Evolutionary conservation across 495 filamentous ascomycete genomes (phyloP).

Genomic region (Podospora didyma): DNA sequence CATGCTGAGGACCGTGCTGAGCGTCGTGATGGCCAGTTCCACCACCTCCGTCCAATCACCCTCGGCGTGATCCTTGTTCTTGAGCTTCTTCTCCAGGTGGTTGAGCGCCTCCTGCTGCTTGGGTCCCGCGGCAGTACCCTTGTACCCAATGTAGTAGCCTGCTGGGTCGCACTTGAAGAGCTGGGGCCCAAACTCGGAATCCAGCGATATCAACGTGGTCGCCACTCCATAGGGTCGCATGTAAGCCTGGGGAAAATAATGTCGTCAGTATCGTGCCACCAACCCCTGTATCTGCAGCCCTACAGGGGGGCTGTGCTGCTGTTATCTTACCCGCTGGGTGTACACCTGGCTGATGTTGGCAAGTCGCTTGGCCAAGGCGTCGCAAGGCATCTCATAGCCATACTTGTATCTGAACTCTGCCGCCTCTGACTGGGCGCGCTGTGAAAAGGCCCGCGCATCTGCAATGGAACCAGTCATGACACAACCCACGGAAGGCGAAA

Average conservation of each 20-base stretch:
- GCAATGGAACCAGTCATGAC: slow-evolving; percentile 99
- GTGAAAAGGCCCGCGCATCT: slow-evolving; percentile 87
- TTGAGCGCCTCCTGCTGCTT: slow-evolving; percentile 99
- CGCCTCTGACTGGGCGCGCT: slow-evolving; percentile 89
- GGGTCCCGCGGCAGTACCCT: slow-evolving; percentile 92
- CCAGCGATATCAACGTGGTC: slow-evolving; percentile 88
- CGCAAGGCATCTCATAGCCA: slow-evolving; percentile 99
- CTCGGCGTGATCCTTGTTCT: slow-evolving; percentile 94
- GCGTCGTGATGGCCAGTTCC: slow-evolving; percentile 86
- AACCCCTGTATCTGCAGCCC: slow-evolving; percentile 1
- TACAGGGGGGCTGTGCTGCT: not conserved
- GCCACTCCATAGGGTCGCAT: slow-evolving; percentile 97
- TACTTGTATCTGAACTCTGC: slow-evolving; percentile 98
- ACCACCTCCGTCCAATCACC: slow-evolving; percentile 98
- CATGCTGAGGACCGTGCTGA: slow-evolving; percentile 94
- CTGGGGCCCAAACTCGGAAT: slow-evolving; percentile 90
- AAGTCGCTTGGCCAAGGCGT: slow-evolving; percentile 90
- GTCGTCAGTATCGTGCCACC: slow-evolving; percentile 15
- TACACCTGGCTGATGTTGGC: slow-evolving; percentile 99
- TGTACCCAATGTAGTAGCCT: slow-evolving; percentile 97
- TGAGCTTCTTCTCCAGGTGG: slow-evolving; percentile 97
- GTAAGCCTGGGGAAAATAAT: slow-evolving; percentile 62
- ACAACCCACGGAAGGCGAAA: slow-evolving; percentile 93
- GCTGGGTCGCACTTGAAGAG: slow-evolving; percentile 98
- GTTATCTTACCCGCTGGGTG: slow-evolving; percentile 77